A percentile compares a stretch with the other conserved stretches of the same genome.
Evolutionary conservation across 129 eudicot species (phyloP).

Genomic region (Saussurea involucrata): DNA sequence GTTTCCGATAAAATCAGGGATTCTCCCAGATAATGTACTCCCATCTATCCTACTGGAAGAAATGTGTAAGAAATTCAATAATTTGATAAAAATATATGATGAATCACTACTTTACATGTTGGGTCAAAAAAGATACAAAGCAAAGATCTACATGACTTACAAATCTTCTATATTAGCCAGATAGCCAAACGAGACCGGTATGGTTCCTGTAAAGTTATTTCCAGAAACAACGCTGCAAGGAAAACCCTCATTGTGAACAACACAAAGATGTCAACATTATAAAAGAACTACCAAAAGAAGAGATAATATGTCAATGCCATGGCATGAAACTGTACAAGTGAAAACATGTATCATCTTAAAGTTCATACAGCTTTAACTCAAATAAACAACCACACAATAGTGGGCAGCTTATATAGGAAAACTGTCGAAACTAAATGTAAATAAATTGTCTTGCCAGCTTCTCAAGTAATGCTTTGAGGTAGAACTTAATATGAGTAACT

Average conservation of each 20-base stretch:
- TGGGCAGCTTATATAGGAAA: neutral
- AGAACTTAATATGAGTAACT: neutral
- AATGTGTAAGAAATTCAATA: neutral
- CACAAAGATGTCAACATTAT: neutral
- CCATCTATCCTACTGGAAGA: conserved; percentile 82
- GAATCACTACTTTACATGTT: neutral
- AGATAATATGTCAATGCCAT: neutral
- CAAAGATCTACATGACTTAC: conserved; percentile 43
- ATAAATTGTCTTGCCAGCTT: neutral
- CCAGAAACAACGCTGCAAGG: conserved; percentile 62
- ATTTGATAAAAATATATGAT: neutral
- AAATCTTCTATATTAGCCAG: conserved; percentile 57
- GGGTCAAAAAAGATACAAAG: conserved; percentile 1
- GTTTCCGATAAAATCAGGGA: conserved; percentile 83
- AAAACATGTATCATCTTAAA: neutral
- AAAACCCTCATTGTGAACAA: conserved; percentile 7
- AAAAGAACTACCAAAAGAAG: neutral
- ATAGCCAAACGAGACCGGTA: conserved; percentile 58
- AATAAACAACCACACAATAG: neutral
- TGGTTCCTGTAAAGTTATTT: conserved; percentile 71
- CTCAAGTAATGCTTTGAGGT: neutral
- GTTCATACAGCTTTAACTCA: neutral
- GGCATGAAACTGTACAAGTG: neutral
- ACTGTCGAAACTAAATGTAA: neutral
- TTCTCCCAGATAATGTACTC: conserved; percentile 65